Evolutionary conservation across 139 green algal genomes (phyloP), one percentile per base, ranked within the genome.

Genomic region (Tetradesmus obliquus): DNA sequence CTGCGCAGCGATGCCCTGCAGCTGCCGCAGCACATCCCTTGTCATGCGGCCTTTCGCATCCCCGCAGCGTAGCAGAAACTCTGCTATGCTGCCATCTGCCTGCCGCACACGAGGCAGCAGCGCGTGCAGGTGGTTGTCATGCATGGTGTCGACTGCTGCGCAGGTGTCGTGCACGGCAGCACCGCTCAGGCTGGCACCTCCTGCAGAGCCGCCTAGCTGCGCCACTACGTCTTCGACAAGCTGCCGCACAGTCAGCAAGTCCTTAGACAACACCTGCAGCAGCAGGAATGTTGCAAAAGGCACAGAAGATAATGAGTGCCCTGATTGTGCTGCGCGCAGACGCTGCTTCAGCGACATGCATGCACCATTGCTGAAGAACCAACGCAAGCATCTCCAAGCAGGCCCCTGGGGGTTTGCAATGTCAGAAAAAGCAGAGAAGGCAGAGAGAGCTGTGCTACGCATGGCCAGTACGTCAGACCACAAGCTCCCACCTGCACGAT

Each of bases 81-180:
- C 82, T 20, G 82, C 55, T 54, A 96, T 86, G 12, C 90, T 45
- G 12, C 55, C 79, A 60, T 96, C 94, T 74, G 85, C 93, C 0
- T 74, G 90, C 0, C 92, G 85, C 51, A 98, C 79, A 0, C 90
- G 88, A 1, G 97, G 96, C 84, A 99, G 88, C 88, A 98, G 93
- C 81, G 94, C 79, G 2, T 19, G 90, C 17, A 92, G 66, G 86
- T 99, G 97, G 58, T 93, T 92, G 69, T 97, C 94, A 80, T 96
- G 94, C 91, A 99, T 98, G 5, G 95, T 93, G 79, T 99, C 97
- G 86, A 99, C 93, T 55, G 97, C 96, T 9, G 93, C 94, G 55
- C 94, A 95, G 5, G 95, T 93, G 91, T 99, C 97, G 20, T 96
- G 89, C 53, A 91, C 51, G 74, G 83, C 55, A 69, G 83, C 88